Conservation (phyloP, 371 early-diverging fungal genomes). For the Phascolomyces articulosus region DNA sequence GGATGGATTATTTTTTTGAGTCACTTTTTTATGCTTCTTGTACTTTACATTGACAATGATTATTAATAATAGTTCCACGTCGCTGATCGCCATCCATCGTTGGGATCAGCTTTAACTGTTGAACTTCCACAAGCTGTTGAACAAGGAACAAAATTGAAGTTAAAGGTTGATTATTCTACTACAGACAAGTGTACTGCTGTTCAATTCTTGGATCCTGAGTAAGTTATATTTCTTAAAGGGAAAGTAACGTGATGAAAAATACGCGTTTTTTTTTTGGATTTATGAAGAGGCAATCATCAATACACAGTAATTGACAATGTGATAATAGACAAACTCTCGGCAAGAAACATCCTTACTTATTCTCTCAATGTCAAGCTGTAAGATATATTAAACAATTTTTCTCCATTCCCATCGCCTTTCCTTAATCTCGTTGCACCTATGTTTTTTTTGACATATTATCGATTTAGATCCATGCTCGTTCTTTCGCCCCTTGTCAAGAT, state of each 20-base stretch:
- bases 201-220: constrained; percentile 90
- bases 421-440: too few species aligned
- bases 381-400: constrained; percentile 5
- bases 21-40: too few species aligned
- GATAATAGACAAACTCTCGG: constrained; percentile 85
- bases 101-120: constrained; percentile 80
- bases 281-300: too few species aligned
- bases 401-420: too few species aligned
- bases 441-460: neutral
- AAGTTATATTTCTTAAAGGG: constrained; percentile 17
- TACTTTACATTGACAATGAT: too few species aligned
- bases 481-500: constrained; percentile 91
- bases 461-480: constrained; percentile 88
- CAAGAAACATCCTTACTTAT: constrained; percentile 92
- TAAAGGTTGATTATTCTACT: constrained; percentile 81
- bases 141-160: constrained; percentile 47
- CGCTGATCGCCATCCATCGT: constrained; percentile 61
- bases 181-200: constrained; percentile 83
- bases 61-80: constrained; percentile 49
- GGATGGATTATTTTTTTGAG: too few species aligned
- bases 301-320: too few species aligned
- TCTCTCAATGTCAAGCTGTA: constrained; percentile 93
- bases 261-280: neutral
- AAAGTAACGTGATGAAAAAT: neutral
- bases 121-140: constrained; percentile 50